These are phyloP conservation scores for Davidsoniella virescens DNA, from an alignment of 2,329 filamentous ascomycete genomes.

Conservation along the genomic window DNA sequence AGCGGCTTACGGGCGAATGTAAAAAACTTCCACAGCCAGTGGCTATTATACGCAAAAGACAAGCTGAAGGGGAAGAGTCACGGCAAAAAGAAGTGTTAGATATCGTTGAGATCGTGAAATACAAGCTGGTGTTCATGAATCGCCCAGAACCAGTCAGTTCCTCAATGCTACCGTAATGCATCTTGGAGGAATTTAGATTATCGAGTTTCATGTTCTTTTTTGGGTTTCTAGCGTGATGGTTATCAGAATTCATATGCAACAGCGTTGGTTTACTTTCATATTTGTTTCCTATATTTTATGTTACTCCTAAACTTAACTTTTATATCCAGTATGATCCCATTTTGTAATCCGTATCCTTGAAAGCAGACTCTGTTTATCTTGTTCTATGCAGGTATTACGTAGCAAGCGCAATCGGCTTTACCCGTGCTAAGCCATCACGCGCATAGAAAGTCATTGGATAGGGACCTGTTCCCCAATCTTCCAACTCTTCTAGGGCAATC, in stretches of 20 bases:
- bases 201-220: no score
- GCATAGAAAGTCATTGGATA: conserved; percentile 99
- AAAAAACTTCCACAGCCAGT: conserved; percentile 69
- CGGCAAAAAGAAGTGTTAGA: conserved; percentile 40
- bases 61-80: conserved; percentile 26
- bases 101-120: conserved; percentile 72
- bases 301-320: background rate
- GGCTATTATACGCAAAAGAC: conserved; percentile 54
- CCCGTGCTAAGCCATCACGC: conserved; percentile 75
- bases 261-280: no score
- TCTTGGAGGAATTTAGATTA: no score
- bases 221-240: background rate
- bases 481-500: conserved; percentile 63
- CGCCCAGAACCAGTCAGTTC: conserved; percentile 68
- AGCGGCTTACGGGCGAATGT: conserved; percentile 76
- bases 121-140: conserved; percentile 70
- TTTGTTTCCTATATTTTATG: conserved; percentile 1
- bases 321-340: background rate
- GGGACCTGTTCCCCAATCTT: conserved; percentile 58
- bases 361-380: background rate
- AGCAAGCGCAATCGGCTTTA: conserved; percentile 31
- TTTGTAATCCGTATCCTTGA: background rate
- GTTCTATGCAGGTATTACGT: background rate
- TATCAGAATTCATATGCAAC: no score
- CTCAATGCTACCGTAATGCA: background rate